Evolutionary conservation across 2,329 filamentous ascomycete genomes (phyloP), one percentile per base, ranked within the genome.

Genomic region (Mycosphaerelloides madeirae): DNA sequence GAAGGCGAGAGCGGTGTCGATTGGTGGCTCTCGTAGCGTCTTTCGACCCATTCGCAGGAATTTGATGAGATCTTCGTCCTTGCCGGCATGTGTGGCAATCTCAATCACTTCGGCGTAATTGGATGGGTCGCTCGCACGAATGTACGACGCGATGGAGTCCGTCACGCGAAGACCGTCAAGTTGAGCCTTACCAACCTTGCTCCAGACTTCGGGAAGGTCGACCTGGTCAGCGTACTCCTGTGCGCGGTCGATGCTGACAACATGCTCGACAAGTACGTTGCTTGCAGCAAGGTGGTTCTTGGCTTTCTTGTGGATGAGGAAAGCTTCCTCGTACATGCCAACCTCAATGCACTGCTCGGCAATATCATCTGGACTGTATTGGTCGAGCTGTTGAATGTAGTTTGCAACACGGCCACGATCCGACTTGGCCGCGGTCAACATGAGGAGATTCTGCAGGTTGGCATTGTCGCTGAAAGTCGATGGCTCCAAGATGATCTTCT

Each of bases 401-500:
- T 91, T 87, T 81, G 95, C 94, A 45, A 98, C 83, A 59, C 89
- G 86, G 40, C 84, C 80, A 74, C 96, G 95, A 68, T 98, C 94
- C 11, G 93, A 90, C 74, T 96, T 96, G 58, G 89, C 89, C 34
- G 94, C 93, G 19, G 93, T 98, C 61, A 97, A 84, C 76, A 98
- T 87, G 50, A 98, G 80, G 48, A 98, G 72, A 68, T 98, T 98
- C 70, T 98, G 94, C 46, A 98, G 76, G 66, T 87, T 96, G 62
- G 88, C 81, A 69, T 98, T 98, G 71, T 98, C 94, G 60, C 88
- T 96, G 76, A 98, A 98, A 4, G 87, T 87, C 3, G 91, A 95
- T n/a, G 93, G 94, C 75, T 98, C 93, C n/a, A 98, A 75, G 25
- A 98, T 91, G 56, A 98, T 98, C 81, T 97, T 98, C 76, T 98